Conservation (phyloP, 1,284 basidiomycete genomes). For the Trametes polyzona region DNA sequence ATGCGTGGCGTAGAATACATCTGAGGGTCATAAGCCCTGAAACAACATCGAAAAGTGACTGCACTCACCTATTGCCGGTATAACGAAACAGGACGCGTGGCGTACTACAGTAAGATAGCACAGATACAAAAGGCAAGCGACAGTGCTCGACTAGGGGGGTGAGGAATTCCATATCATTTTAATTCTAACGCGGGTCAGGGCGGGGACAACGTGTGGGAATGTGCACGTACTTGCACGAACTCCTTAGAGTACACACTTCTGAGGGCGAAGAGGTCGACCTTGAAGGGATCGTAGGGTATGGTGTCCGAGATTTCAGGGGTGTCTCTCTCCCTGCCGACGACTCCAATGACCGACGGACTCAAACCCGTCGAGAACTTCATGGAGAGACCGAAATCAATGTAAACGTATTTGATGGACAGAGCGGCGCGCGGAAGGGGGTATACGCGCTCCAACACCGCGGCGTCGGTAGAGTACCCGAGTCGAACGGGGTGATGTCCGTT, state of each 20-base stretch:
- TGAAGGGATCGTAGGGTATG: constrained; percentile 33
- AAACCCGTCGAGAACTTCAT: constrained; percentile 5
- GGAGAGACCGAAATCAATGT: constrained; percentile 36
- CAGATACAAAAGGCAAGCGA: too few species aligned
- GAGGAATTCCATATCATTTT: constrained; percentile 1
- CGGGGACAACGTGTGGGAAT: too few species aligned
- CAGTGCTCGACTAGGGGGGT: not conserved
- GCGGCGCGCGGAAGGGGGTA: constrained; percentile 11
- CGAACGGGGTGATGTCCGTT: too few species aligned
- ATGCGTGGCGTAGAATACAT: too few species aligned
- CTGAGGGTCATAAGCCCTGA: too few species aligned
- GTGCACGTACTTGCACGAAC: not conserved
- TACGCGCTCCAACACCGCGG: too few species aligned
- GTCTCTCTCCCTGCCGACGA: constrained; percentile 9
- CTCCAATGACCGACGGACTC: too few species aligned
- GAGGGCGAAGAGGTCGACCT: constrained; percentile 32
- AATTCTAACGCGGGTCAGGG: too few species aligned
- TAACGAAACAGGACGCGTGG: not conserved
- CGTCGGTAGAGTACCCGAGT: too few species aligned
- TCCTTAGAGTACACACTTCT: constrained; percentile 25
- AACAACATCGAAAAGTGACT: too few species aligned
- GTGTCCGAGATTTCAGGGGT: constrained; percentile 31
- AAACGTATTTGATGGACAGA: constrained; percentile 29
- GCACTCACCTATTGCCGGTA: not conserved
- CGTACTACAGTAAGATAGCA: too few species aligned